phyloP scores from a whole-genome alignment of 495 filamentous ascomycete genomes.

The Hypoxylon rickii region DNA sequence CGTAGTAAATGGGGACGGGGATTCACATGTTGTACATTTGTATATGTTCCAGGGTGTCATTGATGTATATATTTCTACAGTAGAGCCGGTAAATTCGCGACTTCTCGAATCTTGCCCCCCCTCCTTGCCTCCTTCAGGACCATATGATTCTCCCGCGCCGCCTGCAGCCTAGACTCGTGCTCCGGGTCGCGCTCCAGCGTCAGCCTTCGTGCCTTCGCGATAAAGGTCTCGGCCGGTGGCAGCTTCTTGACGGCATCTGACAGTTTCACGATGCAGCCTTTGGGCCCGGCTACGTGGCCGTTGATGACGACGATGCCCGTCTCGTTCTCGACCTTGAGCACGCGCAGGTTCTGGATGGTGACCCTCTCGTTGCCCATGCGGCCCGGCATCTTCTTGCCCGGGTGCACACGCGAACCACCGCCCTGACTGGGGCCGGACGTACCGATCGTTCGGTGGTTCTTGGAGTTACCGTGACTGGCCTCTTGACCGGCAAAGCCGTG shows the following conservation, averaged over 20 bases:
- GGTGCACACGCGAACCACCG: constrained; percentile 85
- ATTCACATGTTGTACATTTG: too few relatives aligned
- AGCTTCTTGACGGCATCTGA: constrained; percentile 93
- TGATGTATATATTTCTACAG: constrained; percentile 38
- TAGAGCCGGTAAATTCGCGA: constrained; percentile 22
- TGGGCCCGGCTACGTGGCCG: constrained; percentile 82
- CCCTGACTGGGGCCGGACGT: constrained; percentile 86
- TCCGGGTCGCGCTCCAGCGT: constrained; percentile 46
- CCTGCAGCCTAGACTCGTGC: constrained; percentile 42
- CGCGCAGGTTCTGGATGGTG: constrained; percentile 86
- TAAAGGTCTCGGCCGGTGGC: constrained; percentile 64
- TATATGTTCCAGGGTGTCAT: too few relatives aligned
- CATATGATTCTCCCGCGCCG: constrained; percentile 44
- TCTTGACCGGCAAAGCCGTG: constrained; percentile 86
- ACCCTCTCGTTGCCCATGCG: constrained; percentile 87
- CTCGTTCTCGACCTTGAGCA: constrained; percentile 82
- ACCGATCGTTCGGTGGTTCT: constrained; percentile 88
- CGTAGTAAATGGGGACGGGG: background rate
- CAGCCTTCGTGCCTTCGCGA: constrained; percentile 41
- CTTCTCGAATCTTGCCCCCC: constrained; percentile 39
- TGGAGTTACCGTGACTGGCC: constrained; percentile 91
- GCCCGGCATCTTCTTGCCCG: constrained; percentile 97
- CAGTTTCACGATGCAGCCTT: constrained; percentile 78
- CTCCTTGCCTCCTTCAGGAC: constrained; percentile 50
- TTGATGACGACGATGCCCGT: constrained; percentile 87